Evolutionary conservation across 495 filamentous ascomycete genomes (phyloP).

Genomic region (Trichocladium antarcticum): DNA sequence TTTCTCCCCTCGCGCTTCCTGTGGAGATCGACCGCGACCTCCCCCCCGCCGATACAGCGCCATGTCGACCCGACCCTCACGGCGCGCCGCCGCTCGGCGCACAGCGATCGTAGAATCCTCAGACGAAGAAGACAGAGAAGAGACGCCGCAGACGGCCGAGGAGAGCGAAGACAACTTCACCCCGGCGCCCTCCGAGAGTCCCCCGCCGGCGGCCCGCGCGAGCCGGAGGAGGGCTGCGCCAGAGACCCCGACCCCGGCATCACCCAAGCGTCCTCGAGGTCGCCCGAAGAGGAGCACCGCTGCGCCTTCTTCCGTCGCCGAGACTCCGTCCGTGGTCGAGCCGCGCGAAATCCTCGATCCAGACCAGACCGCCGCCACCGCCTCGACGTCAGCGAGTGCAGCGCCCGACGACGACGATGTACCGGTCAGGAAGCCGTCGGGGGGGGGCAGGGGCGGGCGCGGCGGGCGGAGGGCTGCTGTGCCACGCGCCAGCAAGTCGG

Average conservation of each 20-base stretch:
- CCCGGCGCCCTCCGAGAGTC: slow-evolving; percentile 47
- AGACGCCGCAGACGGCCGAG: slow-evolving; percentile 46
- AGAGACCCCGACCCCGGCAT: slow-evolving; percentile 4
- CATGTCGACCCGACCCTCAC: slow-evolving; percentile 62
- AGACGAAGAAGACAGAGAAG: slow-evolving; percentile 53
- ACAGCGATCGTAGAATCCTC: slow-evolving; percentile 66
- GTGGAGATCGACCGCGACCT: neutral
- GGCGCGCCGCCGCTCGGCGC: slow-evolving; percentile 59
- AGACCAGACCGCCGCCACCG: slow-evolving; percentile 38
- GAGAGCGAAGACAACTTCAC: slow-evolving; percentile 71
- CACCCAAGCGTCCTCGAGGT: slow-evolving; percentile 18
- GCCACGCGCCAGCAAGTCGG: slow-evolving; percentile 35
- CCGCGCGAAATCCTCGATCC: slow-evolving; percentile 50
- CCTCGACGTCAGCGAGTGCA: slow-evolving; percentile 38
- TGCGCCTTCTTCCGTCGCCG: slow-evolving; percentile 21
- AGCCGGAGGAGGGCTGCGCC: slow-evolving; percentile 46
- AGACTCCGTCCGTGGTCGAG: slow-evolving; percentile 36
- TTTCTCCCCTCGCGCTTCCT: too few species aligned
- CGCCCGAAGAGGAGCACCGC: slow-evolving; percentile 29
- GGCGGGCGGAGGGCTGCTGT: slow-evolving; percentile 61
- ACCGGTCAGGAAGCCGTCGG: slow-evolving; percentile 51
- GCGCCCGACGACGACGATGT: slow-evolving; percentile 27
- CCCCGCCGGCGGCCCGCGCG: slow-evolving; percentile 34
- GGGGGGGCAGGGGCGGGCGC: slow-evolving; percentile 58
- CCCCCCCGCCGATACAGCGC: neutral